Evolutionary conservation across 768 basidiomycete species (phyloP), one percentile per base, ranked within the genome.

Genomic region (Boletus sp.): DNA sequence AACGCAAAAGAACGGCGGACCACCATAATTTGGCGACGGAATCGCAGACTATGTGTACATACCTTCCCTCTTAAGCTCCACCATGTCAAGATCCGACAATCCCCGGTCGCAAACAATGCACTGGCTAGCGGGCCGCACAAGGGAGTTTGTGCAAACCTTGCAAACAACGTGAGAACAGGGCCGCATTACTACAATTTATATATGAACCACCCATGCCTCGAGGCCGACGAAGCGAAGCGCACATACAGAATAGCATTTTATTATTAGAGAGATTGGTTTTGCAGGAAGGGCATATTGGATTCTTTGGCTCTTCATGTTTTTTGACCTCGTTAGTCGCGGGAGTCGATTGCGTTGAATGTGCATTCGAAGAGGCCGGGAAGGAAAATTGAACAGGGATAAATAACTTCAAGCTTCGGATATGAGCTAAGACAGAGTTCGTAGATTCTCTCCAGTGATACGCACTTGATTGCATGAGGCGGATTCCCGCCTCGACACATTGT

Each of bases 81-180:
- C 82, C 29, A 94, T 81, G 51, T 94, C 92, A 64, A 82, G 81
- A 33, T 87, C 84, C 45, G 75, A 77, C 24, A 93, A 66, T 59
- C 69, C 65, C 15, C 76, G 80, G 61, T 95, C 93, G 67, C 97
- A 99, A 9, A 90, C 87, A 12, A 94, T 83, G 68, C 97, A 99
- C 64, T 92, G 89, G 64, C 84, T 84, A 7, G 84, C 74, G 0
- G 89, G 83, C 32, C 82, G 83, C 17, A 94, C 87, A 42, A 98
- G 85, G 3, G 91, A 86, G 52, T 98, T 94, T 3, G 86, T 86
- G 71, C 97, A 98, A 7, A 87, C 90, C 67, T 90, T 89, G 73
- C 97, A 99, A 1, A 87, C 81, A 30, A 98, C 94, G 71, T 99
- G 94, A 0, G 87, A 89, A 71, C 96, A 99, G 5, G 88, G 80